Percentiles rank a stretch among this genome's conserved stretches.
Evolutionary conservation across 192 early-diverging fungal species (phyloP).

Genomic region (Backusella parvicylindrica): DNA sequence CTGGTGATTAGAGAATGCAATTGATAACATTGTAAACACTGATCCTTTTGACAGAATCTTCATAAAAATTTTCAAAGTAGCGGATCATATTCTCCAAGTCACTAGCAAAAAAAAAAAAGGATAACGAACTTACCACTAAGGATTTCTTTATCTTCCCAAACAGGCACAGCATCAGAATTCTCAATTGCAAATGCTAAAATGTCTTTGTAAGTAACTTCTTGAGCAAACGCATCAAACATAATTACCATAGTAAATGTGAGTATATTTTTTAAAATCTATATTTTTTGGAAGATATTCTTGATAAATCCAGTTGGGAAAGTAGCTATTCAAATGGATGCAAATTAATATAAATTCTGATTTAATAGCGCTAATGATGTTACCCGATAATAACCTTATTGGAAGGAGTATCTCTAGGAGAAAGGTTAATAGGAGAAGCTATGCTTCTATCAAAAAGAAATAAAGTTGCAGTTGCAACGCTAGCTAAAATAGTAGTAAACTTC

Average conservation of each 20-base stretch:
- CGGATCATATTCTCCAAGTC: too few species aligned
- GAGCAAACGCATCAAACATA: neutral
- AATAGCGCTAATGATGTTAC: neutral
- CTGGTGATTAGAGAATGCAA: too few species aligned
- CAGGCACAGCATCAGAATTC: constrained; percentile 29
- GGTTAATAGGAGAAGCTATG: neutral
- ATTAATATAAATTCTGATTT: neutral
- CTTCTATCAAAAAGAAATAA: neutral
- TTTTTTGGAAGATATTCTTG: neutral
- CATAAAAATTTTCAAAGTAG: too few species aligned
- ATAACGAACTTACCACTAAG: neutral
- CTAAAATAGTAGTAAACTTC: constrained; percentile 14
- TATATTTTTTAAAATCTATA: constrained; percentile 52
- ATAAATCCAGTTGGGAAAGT: constrained; percentile 15
- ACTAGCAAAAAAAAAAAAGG: too few species aligned
- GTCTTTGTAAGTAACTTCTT: neutral
- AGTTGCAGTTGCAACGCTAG: neutral
- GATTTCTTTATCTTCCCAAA: constrained; percentile 20
- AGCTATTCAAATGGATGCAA: neutral
- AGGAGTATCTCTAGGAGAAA: neutral
- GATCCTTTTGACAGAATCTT: too few species aligned
- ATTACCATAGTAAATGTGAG: constrained; percentile 59
- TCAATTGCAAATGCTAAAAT: constrained; percentile 53
- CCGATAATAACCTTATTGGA: constrained; percentile 10
- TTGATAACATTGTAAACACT: too few species aligned